Evolutionary conservation across 768 basidiomycete genomes (phyloP), one percentile per base, ranked within the genome.

Genomic region (Candolleomyces aberdarensis): DNA sequence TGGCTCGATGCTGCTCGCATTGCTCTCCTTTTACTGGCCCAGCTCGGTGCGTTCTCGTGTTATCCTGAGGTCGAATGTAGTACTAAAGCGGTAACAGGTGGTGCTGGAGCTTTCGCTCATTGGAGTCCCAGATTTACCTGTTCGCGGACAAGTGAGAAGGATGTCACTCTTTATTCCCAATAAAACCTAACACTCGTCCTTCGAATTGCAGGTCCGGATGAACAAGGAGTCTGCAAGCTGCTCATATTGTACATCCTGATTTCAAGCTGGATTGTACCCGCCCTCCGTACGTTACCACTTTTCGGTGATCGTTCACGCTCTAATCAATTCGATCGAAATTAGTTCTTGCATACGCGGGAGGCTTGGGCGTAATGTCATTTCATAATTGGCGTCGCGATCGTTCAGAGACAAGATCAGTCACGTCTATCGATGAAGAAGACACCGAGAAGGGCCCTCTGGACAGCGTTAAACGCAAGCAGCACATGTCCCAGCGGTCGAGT

Each of bases 281-380:
- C 62, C 11, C 64, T 72, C 19, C 60, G 72, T 74, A 58, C 29
- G 64, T 64, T 22, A 5, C 11, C 36, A 52, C 13, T 19, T 26
- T 17, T 39, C 32, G 36, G 6, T 54, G 20, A 36, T n/a, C 31
- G n/a, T 11, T 8, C 32, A 11, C 19, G 3, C 26, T 20, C 29
- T 19, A 10, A 13, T 47, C 26, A 36, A 26, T 7, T 41, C 26
- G 20, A 41, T 48, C 3, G 26, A 26, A 26, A 26, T 26, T 26
- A 84, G 84, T 83, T 46, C 31, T 78, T n/a, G 22, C 73, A 19
- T 85, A 85, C 58, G 68, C 75, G 7, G 60, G 58, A n/a, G 76
- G 78, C 50, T 77, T 85, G 55, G 73, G 71, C 13, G 19, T 72
- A 17, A 68, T 76, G 60, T 69, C 77, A 47, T 74, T 72, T 65